Conservation (phyloP, 257 asterid genomes). For the Ballota nigra region DNA sequence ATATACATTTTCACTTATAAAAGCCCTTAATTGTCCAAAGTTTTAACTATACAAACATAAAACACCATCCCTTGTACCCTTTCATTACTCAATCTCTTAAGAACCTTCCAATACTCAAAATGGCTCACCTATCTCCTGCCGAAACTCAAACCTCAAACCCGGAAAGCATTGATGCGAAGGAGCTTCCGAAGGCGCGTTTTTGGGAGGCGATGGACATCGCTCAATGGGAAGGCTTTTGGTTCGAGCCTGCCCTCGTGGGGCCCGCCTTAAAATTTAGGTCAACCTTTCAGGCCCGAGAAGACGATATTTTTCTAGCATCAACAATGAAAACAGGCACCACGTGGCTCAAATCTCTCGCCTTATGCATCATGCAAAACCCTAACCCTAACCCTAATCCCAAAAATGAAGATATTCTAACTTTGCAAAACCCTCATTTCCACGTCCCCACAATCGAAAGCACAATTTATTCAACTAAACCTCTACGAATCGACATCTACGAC, state of each 20-base stretch:
- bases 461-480: slow-evolving; percentile 22
- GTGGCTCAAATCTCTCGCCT: slow-evolving; percentile 18
- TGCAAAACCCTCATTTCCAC: slow-evolving; percentile 31
- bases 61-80: background rate
- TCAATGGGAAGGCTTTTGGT: slow-evolving; percentile 20
- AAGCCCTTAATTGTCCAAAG: background rate
- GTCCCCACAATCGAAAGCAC: slow-evolving; percentile 32
- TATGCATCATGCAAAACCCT: slow-evolving; percentile 21
- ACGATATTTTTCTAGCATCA: slow-evolving; percentile 5
- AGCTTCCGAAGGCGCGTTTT: slow-evolving; percentile 14
- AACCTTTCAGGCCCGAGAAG: slow-evolving; percentile 15
- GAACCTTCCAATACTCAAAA: background rate
- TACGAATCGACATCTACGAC: background rate
- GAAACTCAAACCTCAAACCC: background rate
- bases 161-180: background rate
- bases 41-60: background rate
- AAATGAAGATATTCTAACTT: slow-evolving; percentile 14
- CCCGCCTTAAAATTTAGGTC: slow-evolving; percentile 11
- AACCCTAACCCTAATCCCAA: background rate
- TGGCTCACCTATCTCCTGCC: background rate
- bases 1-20: background rate
- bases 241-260: slow-evolving; percentile 4
- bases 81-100: background rate
- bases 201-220: slow-evolving; percentile 17
- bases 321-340: background rate